phyloP scores from a whole-genome alignment of 2,329 filamentous ascomycete species.

The Sarocladium oryzae region DNA sequence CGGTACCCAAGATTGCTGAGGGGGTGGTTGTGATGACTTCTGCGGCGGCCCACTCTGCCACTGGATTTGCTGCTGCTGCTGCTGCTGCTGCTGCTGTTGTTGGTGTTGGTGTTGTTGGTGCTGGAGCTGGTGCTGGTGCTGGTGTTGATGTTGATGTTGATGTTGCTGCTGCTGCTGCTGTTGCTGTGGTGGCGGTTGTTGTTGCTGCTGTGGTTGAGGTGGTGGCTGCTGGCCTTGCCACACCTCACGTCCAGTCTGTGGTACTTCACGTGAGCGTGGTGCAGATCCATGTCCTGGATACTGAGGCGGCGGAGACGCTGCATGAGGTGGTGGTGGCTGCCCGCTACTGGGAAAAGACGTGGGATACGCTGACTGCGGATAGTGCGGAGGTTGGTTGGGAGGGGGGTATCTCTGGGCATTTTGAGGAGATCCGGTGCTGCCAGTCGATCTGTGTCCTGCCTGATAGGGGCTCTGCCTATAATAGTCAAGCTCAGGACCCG shows the following conservation, averaged over 20 bases:
- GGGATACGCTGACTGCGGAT: constrained; percentile 38
- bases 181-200: constrained; percentile 17
- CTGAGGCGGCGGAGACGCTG: constrained; percentile 48
- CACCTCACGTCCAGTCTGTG: constrained; percentile 30
- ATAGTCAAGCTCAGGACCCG: constrained; percentile 40
- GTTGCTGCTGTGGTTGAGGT: constrained; percentile 18
- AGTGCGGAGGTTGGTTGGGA: constrained; percentile 30
- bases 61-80: constrained; percentile 16
- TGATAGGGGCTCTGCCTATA: constrained; percentile 35
- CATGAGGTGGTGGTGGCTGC: constrained; percentile 28
- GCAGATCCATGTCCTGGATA: constrained; percentile 43
- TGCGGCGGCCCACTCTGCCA: constrained; percentile 24
- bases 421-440: constrained; percentile 40
- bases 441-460: constrained; percentile 25
- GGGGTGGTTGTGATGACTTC: constrained; percentile 27
- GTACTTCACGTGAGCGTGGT: constrained; percentile 36
- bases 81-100: constrained; percentile 14
- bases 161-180: constrained; percentile 16
- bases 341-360: constrained; percentile 29
- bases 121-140: too few species aligned
- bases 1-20: constrained; percentile 25
- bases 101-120: constrained; percentile 18
- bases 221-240: constrained; percentile 26
- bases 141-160: constrained; percentile 21
- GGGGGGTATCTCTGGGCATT: constrained; percentile 39